Base-by-base conservation (phyloP, 2,329 filamentous ascomycete genomes). In the Pleomassaria siparia region DNA sequence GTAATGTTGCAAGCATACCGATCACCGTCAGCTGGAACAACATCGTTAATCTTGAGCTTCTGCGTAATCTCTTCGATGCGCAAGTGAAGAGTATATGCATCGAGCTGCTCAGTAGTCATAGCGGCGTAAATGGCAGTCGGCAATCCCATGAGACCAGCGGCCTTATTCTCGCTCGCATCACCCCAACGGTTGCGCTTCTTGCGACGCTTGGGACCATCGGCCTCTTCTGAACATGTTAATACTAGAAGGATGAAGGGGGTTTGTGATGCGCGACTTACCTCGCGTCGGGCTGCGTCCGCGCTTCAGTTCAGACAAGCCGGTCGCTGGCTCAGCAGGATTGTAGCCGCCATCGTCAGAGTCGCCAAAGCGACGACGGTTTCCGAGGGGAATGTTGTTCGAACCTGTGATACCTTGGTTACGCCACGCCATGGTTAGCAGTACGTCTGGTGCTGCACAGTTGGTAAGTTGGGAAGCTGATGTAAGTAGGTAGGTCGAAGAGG, bases 141-240 rank as follows among this genome's bases (percentile, higher is more conserved):
- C 59, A 99, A 81, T 48, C 94, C 94, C 91, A 99, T 97, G 53
- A 99, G 81, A 57, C 94, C 94, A 48, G 94, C 94, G 50, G 94
- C 94, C 80, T 99, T 99, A 78, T 99, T 99, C 76, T 99, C 94
- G 46, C 90, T 87, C 52, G 89, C 89, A 74, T 97, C 92, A 59
- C 94, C 94, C 94, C 94, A 99, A 70, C 94, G 86, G 73, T 99
- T 99, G 72, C 92, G 88, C 86, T 96, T 97, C 85, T 95, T 96
- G 73, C 94, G 89, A 64, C 88, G 88, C 71, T 88, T 89, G 54
- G 87, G 83, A 49, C 89, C 92, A 74, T 96, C 91, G 28, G 72
- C 68, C 37, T 73, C 53, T 59, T 46, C 36, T 42, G 3, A 20
- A 12, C n/a, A 46, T 22, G 40, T 64, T 40, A 66, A 56, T 26